phyloP scores from a whole-genome alignment of 2,329 filamentous ascomycete species.

The Clonostachys rosea region DNA sequence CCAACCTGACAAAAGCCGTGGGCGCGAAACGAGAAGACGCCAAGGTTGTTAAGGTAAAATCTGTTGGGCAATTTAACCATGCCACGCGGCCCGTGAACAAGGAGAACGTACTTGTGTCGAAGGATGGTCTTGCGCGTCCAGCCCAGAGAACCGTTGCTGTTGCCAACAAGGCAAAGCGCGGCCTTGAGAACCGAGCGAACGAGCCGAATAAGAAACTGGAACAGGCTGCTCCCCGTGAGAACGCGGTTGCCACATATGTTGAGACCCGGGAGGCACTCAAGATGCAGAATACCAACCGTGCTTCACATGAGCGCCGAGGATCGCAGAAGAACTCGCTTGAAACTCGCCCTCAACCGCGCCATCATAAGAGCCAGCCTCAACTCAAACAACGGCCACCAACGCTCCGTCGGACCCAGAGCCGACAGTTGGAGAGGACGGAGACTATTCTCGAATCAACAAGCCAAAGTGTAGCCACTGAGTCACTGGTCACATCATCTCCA shows the following conservation, averaged over 20 bases:
- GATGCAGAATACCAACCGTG: no score
- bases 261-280: no score
- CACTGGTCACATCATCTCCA: background rate
- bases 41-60: background rate
- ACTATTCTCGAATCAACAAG: background rate
- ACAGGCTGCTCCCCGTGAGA: conserved; percentile 6
- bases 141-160: conserved; percentile 15
- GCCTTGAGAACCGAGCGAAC: conserved; percentile 12
- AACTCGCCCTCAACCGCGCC: conserved; percentile 26
- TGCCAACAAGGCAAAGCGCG: conserved; percentile 11
- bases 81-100: background rate
- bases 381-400: conserved; percentile 36
- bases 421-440: conserved; percentile 1
- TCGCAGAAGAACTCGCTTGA: no score
- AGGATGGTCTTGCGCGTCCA: background rate
- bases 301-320: no score
- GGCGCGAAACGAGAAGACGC: background rate
- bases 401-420: conserved; percentile 37
- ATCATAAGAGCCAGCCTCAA: conserved; percentile 50
- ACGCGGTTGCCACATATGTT: background rate
- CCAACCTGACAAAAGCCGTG: conserved; percentile 53
- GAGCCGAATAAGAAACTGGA: conserved; percentile 15
- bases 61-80: background rate
- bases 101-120: background rate
- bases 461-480: background rate